Base-by-base conservation (phyloP, 1,284 basidiomycete species). In the Thecaphora thlaspeos region DNA sequence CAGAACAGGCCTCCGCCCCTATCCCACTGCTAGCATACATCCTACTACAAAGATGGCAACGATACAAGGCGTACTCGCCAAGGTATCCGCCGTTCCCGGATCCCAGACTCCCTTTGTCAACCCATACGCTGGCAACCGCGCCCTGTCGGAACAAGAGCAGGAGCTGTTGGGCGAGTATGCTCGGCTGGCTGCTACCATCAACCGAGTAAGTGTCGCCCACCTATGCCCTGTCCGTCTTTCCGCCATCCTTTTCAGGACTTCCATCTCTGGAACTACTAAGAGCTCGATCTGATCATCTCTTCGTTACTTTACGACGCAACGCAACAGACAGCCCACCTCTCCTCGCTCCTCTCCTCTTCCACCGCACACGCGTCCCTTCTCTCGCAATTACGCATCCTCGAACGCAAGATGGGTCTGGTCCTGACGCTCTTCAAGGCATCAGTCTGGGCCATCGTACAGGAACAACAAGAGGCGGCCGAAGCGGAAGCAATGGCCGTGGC, bases 401-500 rank as follows among this genome's bases (percentile, higher is more conserved):
- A 97, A 78, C 86, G 88, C 75, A 95, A 95, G 79, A 93, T 97
- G 88, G 91, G 90, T 7, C 82, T 98, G 36, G 73, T 76, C n/a
- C 64, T 76, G 17, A 61, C 62, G 2, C 78, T 94, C 87, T 94
- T 91, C 83, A 91, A 92, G 80, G 91, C 91, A 0, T 91, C 90
- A 15, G 91, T 95, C 0, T 96, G 91, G 91, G 89, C 88, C 10
- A 87, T 93, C 42, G 87, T 95, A 71, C 89, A 91, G 75, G 89
- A 94, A 66, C 88, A 89, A 66, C 84, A 87, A 48, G 82, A 82
- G 34, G 80, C 80, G 38, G 83, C 84, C 28, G 79, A 81, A 47
- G 60, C 62, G 1, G 62, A 65, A 34, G 62, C 62, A 3, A 52
- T 59, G 55, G 56, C 61, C 1, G 61, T 56, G 2, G 56, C 61